phyloP scores from a whole-genome alignment of 1,139 yeast species.

The Zhuliangozyma parablackwelliae region DNA sequence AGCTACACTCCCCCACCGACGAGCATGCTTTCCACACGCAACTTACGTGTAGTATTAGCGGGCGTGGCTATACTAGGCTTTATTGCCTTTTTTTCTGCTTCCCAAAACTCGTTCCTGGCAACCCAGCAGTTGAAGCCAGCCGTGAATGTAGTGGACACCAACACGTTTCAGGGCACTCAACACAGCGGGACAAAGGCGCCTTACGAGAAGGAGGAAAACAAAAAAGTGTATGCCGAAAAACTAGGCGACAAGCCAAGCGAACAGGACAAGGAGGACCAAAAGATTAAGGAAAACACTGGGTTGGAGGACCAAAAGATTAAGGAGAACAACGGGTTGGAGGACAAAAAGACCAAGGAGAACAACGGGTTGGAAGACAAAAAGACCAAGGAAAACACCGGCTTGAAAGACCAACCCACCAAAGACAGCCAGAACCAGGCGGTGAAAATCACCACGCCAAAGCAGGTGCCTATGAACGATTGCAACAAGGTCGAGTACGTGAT shows the following conservation, averaged over 20 bases:
- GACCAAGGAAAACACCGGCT: neutral
- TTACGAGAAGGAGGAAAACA: slow-evolving; percentile 16
- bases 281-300: too few relatives aligned
- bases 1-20: neutral
- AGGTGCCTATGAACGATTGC: slow-evolving; percentile 14
- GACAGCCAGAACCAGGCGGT: neutral
- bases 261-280: slow-evolving; percentile 1
- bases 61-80: slow-evolving; percentile 32
- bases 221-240: slow-evolving; percentile 24
- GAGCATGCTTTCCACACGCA: slow-evolving; percentile 32
- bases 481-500: slow-evolving; percentile 51
- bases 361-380: neutral
- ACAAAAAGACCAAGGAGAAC: too few relatives aligned
- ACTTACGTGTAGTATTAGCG: slow-evolving; percentile 32
- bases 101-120: slow-evolving; percentile 27
- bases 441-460: slow-evolving; percentile 3
- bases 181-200: slow-evolving; percentile 36
- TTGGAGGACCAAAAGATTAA: too few relatives aligned
- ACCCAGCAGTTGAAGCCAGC: slow-evolving; percentile 5
- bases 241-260: slow-evolving; percentile 7
- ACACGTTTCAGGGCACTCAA: slow-evolving; percentile 33
- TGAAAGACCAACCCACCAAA: neutral
- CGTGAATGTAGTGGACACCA: slow-evolving; percentile 20
- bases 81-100: slow-evolving; percentile 33
- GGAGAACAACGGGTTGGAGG: neutral